Base-by-base conservation (phyloP, 768 basidiomycete genomes). In the Steccherinum ochraceum region DNA sequence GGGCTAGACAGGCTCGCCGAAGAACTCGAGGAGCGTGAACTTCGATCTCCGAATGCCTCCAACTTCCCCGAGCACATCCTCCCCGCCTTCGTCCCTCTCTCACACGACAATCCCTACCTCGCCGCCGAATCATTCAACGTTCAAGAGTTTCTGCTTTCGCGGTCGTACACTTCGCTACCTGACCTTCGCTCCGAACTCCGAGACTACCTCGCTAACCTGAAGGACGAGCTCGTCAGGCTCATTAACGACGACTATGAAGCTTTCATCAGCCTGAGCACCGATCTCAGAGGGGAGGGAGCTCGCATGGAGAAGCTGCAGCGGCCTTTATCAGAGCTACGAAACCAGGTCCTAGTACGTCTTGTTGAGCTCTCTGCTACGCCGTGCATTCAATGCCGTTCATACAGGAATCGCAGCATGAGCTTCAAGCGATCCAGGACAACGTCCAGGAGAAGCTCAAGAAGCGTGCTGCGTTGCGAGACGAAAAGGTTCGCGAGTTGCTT, bases 161-260 rank as follows among this genome's bases (percentile, higher is more conserved):
- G 94, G 43, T 76, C 86, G 24, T 84, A 90, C 58, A 87, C 86
- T 0, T 89, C 92, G 10, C 76, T 96, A 18, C 84, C 87, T 24
- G 95, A 97, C 66, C 74, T 97, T 25, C 84, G 93, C 48, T 68
- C 80, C 3, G 94, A 99, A 64, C 73, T 99, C 19, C 79, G 93
- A 25, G 83, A 91, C 48, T 97, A 97, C 65, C 74, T 92, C 53
- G 79, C 81, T 0, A 72, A 76, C 10, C 70, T 99, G 56, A 93
- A 95, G 67, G 91, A 94, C 64, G 95, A 96, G 64, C 78, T 99
- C 27, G 93, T 98, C 24, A 84, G 84, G 61, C 81, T 98, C 61
- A 96, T 98, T 65, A 98, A 99, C 67, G 87, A 93, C 59, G 96
- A 98, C 69, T 99, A 98, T 62, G 93, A 93, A 65, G 93, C 93